Conservation (phyloP, 192 early-diverging fungal genomes). For the Spizellomyces sp. region DNA sequence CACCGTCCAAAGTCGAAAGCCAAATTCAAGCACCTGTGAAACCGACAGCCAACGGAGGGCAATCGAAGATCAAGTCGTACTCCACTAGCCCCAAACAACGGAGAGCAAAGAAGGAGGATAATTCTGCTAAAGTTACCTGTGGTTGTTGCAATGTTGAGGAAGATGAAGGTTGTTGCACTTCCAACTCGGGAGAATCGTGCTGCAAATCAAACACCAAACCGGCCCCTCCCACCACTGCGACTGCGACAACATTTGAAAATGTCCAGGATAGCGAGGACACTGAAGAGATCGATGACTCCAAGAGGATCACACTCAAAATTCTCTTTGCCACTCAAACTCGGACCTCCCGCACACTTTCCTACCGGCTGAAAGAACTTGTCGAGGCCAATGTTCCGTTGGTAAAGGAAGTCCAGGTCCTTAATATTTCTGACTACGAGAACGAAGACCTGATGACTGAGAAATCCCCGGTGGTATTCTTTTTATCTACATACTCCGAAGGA, state of each 20-base stretch:
- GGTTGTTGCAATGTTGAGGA: background rate
- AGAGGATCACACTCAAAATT: slow-evolving; percentile 49
- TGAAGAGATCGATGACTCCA: background rate
- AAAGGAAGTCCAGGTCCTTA: slow-evolving; percentile 41
- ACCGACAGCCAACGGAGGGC: too few species aligned
- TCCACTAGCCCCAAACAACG: too few species aligned
- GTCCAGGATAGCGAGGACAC: background rate
- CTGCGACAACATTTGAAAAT: too few species aligned
- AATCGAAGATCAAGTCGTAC: too few species aligned
- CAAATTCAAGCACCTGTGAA: too few species aligned
- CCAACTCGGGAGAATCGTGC: background rate
- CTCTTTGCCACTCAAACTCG: slow-evolving; percentile 59
- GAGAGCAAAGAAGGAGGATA: background rate
- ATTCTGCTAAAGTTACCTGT: background rate
- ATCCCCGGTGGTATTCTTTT: slow-evolving; percentile 59
- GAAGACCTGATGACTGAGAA: slow-evolving; percentile 62
- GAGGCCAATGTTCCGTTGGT: slow-evolving; percentile 20
- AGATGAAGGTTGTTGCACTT: background rate
- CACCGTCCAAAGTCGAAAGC: too few species aligned
- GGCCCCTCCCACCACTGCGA: background rate
- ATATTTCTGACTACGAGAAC: slow-evolving; percentile 67
- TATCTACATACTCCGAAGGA: slow-evolving; percentile 70
- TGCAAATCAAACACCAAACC: background rate
- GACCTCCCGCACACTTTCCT: slow-evolving; percentile 55
- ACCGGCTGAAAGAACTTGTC: slow-evolving; percentile 40